Evolutionary conservation across 108 stramenopile genomes (phyloP), one percentile per base, ranked within the genome.

Genomic region (Poteriospumella lacustris): DNA sequence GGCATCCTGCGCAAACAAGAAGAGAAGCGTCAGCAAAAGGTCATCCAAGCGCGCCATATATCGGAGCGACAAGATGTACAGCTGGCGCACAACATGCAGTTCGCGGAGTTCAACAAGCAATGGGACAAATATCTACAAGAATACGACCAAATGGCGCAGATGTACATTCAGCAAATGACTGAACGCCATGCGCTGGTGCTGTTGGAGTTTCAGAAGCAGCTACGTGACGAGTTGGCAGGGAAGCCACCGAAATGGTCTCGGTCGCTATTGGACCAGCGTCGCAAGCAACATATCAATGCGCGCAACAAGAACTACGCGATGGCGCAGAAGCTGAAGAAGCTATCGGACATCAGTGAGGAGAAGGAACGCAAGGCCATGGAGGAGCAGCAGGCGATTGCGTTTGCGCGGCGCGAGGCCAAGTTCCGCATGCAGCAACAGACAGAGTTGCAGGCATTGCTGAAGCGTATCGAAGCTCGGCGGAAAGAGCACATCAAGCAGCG

Each of bases 41-140:
- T 86, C 2, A 68, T 89, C 58, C 59, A 80, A 12, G 89, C 88
- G 29, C 79, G 89, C 2, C 89, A 89, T 43, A 58, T 87, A 12
- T 68, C 78, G 59, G 89, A 89, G 83, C 76, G 86, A 41, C 86
- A 87, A 79, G 87, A 88, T 42, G 87, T 89, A 24, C 87, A 88
- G 79, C 81, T 88, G 0, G 89, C 89, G 12, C 87, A 89, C 70
- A 87, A 89, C 79, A 86, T 89, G 86, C 89, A 89, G 85, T 89
- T 84, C 43, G 59, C 75, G 42, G 87, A 89, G 58, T 89, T 89
- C 81, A 89, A 87, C 60, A 79, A 79, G 26, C 82, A 84, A 1
- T 89, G 89, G 89, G 88, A 87, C 79, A 84, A 83, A 83, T 89
- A 89, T 73, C 67, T 89, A 39, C 82, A 85, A 68, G 89, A 88